These are phyloP conservation scores for Posidonia oceanica DNA, from an alignment of 116 monocot genomes.

Conservation along the genomic window DNA sequence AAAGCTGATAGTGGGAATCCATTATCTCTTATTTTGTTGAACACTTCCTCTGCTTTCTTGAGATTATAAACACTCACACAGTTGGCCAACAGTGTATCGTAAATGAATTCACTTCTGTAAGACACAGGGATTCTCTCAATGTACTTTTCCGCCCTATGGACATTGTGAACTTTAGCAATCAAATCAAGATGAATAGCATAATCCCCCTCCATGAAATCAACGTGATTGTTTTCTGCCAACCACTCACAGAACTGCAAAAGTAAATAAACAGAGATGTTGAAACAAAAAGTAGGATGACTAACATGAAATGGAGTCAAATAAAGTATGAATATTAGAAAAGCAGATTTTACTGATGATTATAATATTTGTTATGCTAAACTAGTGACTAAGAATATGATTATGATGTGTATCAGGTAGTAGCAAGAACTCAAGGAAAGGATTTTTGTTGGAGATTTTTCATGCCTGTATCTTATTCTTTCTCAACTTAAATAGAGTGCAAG, in stretches of 20 bases:
- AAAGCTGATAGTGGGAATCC: slow-evolving; percentile 48
- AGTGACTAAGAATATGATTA: too few relatives aligned
- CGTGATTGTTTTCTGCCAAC: slow-evolving; percentile 42
- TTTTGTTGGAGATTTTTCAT: too few relatives aligned
- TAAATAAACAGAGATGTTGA: neutral
- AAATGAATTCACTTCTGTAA: slow-evolving; percentile 47
- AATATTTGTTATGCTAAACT: too few relatives aligned
- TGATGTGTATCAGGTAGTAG: too few relatives aligned
- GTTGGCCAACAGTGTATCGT: slow-evolving; percentile 57
- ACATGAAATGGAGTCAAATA: too few relatives aligned
- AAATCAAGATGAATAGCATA: slow-evolving; percentile 62
- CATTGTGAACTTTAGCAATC: slow-evolving; percentile 46
- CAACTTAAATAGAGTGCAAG: too few relatives aligned
- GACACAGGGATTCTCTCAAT: slow-evolving; percentile 54
- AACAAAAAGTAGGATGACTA: too few relatives aligned
- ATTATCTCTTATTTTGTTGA: slow-evolving; percentile 64
- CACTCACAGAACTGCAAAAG: neutral
- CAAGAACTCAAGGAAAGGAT: too few relatives aligned
- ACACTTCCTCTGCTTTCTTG: slow-evolving; percentile 59
- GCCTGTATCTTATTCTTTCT: too few relatives aligned
- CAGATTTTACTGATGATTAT: too few relatives aligned
- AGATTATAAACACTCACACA: slow-evolving; percentile 33
- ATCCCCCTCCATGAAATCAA: slow-evolving; percentile 52
- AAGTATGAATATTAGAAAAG: too few relatives aligned
- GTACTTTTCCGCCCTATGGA: slow-evolving; percentile 48